phyloP scores from a whole-genome alignment of 768 basidiomycete species.

The Galerina marginata region DNA sequence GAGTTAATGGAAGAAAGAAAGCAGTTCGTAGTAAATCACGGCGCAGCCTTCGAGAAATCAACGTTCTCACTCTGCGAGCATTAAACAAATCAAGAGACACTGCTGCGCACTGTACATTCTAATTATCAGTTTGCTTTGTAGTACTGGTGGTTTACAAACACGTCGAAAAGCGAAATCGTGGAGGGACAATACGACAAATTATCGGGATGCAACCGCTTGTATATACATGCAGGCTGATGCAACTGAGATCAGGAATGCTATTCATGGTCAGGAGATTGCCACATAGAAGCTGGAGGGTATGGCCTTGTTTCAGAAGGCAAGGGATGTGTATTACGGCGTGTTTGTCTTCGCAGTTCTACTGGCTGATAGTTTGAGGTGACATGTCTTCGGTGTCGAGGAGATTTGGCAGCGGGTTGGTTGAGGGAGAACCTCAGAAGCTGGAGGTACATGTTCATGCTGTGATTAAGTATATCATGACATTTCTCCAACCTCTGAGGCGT shows the following conservation, averaged over 20 bases:
- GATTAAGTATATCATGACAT: slow-evolving; percentile 25
- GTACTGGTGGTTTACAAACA: too few species aligned
- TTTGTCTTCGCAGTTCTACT: neutral
- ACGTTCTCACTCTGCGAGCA: slow-evolving; percentile 33
- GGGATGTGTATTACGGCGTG: slow-evolving; percentile 2
- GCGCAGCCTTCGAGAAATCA: slow-evolving; percentile 8
- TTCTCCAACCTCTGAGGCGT: slow-evolving; percentile 17
- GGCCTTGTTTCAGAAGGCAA: neutral
- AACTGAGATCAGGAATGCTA: neutral
- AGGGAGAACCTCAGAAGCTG: slow-evolving; percentile 22
- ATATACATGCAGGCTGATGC: too few species aligned
- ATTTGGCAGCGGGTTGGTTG: slow-evolving; percentile 7
- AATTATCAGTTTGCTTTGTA: too few species aligned
- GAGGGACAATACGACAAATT: too few species aligned
- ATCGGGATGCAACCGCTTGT: too few species aligned
- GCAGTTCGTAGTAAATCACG: slow-evolving; percentile 20
- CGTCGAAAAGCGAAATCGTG: too few species aligned
- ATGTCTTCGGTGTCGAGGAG: neutral
- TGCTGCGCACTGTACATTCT: too few species aligned
- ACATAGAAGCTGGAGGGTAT: neutral
- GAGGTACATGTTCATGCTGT: slow-evolving; percentile 25
- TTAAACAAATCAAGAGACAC: slow-evolving; percentile 1
- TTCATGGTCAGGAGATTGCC: neutral
- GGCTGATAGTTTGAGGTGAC: neutral
- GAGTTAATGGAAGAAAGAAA: slow-evolving; percentile 39